Evolutionary conservation across 495 filamentous ascomycete species (phyloP).

Genomic region (Aspergillus biplanus): DNA sequence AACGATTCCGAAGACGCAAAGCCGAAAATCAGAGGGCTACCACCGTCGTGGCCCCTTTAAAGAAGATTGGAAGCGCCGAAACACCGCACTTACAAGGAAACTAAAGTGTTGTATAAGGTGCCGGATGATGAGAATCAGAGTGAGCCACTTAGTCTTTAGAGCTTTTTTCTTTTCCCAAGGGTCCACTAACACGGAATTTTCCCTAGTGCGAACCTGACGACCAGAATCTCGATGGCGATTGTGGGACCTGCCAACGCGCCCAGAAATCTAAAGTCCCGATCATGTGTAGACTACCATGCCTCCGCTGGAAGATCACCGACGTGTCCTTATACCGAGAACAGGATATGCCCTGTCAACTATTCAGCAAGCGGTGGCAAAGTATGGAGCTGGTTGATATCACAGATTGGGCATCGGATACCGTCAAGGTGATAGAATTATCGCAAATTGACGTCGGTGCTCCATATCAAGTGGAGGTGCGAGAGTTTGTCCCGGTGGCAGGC

Average conservation of each 20-base stretch:
- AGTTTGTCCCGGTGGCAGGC: conserved; percentile 12
- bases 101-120: conserved; percentile 20
- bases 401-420: conserved; percentile 16
- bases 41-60: conserved; percentile 21
- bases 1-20: conserved; percentile 10
- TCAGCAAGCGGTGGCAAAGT: conserved; percentile 20
- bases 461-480: conserved; percentile 17
- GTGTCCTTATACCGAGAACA: conserved; percentile 19
- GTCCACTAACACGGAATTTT: neutral
- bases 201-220: conserved; percentile 16
- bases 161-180: neutral
- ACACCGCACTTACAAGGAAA: conserved; percentile 20
- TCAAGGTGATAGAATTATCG: conserved; percentile 17
- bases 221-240: conserved; percentile 12
- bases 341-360: conserved; percentile 20
- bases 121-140: conserved; percentile 22
- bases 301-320: conserved; percentile 20
- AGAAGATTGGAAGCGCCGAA: conserved; percentile 17
- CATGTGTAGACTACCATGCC: conserved; percentile 15
- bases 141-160: neutral
- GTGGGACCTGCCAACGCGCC: conserved; percentile 21
- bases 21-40: conserved; percentile 5
- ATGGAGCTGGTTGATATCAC: conserved; percentile 22
- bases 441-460: conserved; percentile 16
- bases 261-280: conserved; percentile 16